These are phyloP conservation scores for Mallotus japonicus DNA, from an alignment of 441 rosid genomes.

Conservation along the genomic window DNA sequence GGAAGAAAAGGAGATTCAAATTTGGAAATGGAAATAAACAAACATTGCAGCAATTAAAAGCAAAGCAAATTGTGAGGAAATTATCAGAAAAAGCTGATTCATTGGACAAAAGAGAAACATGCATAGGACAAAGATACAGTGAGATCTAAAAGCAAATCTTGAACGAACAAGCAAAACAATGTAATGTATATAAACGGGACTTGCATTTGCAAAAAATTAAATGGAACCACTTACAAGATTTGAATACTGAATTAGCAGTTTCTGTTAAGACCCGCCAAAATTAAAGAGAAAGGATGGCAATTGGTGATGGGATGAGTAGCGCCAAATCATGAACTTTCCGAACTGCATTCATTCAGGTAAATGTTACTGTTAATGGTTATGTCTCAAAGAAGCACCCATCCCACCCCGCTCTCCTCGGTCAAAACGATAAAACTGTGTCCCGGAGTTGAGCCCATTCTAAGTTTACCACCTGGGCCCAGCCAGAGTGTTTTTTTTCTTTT, in stretches of 20 bases:
- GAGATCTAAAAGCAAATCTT: conserved; percentile 8
- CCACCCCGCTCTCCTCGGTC: conserved; percentile 12
- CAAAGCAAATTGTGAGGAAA: not conserved
- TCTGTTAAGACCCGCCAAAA: not conserved
- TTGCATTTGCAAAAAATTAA: not conserved
- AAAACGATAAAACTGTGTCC: not conserved
- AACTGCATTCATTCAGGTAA: not conserved
- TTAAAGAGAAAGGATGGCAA: not conserved
- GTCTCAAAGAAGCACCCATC: not conserved
- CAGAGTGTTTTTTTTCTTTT: too few species aligned
- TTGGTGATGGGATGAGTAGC: not conserved
- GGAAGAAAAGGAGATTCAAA: not conserved
- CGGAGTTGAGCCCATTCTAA: too few species aligned
- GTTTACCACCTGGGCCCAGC: too few species aligned
- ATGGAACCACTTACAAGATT: conserved; percentile 1
- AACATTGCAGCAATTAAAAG: not conserved
- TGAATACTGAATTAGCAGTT: not conserved
- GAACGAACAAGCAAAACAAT: not conserved
- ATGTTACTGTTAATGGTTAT: not conserved
- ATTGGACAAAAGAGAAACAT: not conserved
- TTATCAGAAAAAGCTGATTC: not conserved
- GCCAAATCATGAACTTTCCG: not conserved
- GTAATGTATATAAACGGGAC: not conserved
- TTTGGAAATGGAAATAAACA: not conserved
- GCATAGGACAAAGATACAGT: not conserved